Conservation (phyloP, 441 rosid genomes). For the Raphanus hybrid region DNA sequence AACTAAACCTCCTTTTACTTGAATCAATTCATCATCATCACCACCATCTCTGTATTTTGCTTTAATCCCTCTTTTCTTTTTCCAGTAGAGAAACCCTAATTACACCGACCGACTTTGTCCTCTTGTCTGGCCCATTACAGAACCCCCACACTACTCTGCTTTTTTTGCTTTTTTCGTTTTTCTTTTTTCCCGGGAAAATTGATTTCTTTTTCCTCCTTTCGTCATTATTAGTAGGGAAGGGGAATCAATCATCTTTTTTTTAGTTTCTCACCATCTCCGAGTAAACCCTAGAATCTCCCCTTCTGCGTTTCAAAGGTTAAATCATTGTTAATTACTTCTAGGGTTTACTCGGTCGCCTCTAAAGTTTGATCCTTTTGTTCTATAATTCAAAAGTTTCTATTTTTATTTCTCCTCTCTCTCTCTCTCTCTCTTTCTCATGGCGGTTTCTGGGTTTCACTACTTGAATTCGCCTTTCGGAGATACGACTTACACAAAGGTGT, state of each 20-base stretch:
- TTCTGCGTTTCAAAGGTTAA: not conserved
- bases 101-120: conserved; percentile 34
- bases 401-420: conserved; percentile 9
- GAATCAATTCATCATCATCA: conserved; percentile 5
- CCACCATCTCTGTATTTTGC: not conserved
- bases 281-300: conserved; percentile 38
- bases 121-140: conserved; percentile 37
- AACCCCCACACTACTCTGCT: conserved; percentile 31
- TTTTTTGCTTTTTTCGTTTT: conserved; percentile 25
- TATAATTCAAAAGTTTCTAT: conserved; percentile 30
- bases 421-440: conserved; percentile 51
- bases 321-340: conserved; percentile 27
- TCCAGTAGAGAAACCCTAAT: conserved; percentile 30
- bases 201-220: conserved; percentile 29
- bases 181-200: conserved; percentile 37
- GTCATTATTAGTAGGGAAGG: conserved; percentile 38
- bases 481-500: conserved; percentile 89
- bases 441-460: conserved; percentile 72
- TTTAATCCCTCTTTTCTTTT: not conserved
- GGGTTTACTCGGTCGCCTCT: conserved; percentile 43
- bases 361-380: conserved; percentile 14
- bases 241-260: conserved; percentile 25
- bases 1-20: conserved; percentile 12
- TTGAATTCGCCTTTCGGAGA: conserved; percentile 90
- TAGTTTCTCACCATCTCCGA: conserved; percentile 29